Conservation (phyloP, 176 grass and related monocot species). For the Puya raimondii region DNA sequence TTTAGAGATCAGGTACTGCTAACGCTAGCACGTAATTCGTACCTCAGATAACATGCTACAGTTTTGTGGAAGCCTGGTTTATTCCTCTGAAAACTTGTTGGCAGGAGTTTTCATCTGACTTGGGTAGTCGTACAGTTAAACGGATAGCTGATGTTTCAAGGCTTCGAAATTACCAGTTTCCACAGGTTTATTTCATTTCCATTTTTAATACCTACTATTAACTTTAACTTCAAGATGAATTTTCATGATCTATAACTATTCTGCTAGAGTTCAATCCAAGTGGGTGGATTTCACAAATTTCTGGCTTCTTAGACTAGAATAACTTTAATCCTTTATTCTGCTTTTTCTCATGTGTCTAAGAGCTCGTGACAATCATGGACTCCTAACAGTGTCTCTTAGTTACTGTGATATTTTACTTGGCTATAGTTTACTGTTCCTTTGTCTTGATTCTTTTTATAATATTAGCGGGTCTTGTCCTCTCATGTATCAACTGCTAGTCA, state of each 20-base stretch:
- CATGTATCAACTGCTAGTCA: too few relatives aligned
- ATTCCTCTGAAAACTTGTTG: slow-evolving; percentile 17
- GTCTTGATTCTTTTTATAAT: too few relatives aligned
- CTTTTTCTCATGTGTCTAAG: too few relatives aligned
- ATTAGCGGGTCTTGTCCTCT: too few relatives aligned
- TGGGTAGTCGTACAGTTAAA: slow-evolving; percentile 81
- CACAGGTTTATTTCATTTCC: slow-evolving; percentile 61
- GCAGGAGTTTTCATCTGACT: slow-evolving; percentile 98
- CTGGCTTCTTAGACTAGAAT: too few relatives aligned
- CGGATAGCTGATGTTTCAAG: slow-evolving; percentile 89
- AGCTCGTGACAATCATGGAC: too few relatives aligned
- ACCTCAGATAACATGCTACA: slow-evolving; percentile 4
- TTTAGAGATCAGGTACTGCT: slow-evolving; percentile 87
- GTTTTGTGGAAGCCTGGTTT: slow-evolving; percentile 4
- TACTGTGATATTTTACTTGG: too few relatives aligned
- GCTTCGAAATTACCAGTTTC: slow-evolving; percentile 93
- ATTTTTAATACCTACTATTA: not conserved
- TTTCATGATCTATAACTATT: slow-evolving; percentile 3
- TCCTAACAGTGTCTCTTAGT: too few relatives aligned
- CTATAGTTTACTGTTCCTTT: too few relatives aligned
- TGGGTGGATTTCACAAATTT: too few relatives aligned
- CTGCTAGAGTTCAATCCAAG: not conserved
- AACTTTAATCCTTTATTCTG: too few relatives aligned
- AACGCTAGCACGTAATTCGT: slow-evolving; percentile 1
- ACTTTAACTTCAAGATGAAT: slow-evolving; percentile 4